These are phyloP conservation scores for Claviceps monticola DNA, from an alignment of 2,329 filamentous ascomycete genomes.

Conservation along the genomic window DNA sequence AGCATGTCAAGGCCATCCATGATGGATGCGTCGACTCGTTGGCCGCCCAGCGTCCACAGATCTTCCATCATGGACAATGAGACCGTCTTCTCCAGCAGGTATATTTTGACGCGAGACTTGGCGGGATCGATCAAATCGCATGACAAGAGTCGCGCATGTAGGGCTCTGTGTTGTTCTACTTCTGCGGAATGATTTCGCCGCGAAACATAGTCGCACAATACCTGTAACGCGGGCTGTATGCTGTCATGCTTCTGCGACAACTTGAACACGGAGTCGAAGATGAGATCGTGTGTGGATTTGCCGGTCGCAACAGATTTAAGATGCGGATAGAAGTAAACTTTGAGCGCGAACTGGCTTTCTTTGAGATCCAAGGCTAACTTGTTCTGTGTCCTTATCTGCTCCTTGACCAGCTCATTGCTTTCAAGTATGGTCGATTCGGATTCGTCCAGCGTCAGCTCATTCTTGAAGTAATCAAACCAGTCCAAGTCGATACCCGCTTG, in stretches of 20 bases:
- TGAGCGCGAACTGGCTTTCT: neutral
- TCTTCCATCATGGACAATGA: slow-evolving; percentile 1
- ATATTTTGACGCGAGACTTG: slow-evolving; percentile 2
- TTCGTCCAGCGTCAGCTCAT: neutral
- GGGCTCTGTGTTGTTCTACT: neutral
- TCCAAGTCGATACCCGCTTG: neutral
- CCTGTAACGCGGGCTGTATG: too few relatives aligned
- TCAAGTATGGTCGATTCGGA: neutral
- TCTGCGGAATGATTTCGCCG: neutral
- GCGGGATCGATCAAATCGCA: neutral
- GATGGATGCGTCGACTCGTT: neutral
- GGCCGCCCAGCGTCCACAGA: slow-evolving; percentile 1
- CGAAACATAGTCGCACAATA: neutral
- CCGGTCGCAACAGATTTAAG: neutral
- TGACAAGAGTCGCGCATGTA: neutral
- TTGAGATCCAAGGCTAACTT: neutral
- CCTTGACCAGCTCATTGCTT: neutral
- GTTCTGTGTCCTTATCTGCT: neutral
- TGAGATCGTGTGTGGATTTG: neutral
- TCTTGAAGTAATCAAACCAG: slow-evolving; percentile 1
- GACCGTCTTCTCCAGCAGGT: neutral
- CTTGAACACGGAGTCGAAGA: too few relatives aligned
- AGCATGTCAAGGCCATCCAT: neutral
- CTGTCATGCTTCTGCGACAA: too few relatives aligned
- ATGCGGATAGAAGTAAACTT: neutral